Conservation (phyloP, 257 asterid species). For the Solanum rostratum region DNA sequence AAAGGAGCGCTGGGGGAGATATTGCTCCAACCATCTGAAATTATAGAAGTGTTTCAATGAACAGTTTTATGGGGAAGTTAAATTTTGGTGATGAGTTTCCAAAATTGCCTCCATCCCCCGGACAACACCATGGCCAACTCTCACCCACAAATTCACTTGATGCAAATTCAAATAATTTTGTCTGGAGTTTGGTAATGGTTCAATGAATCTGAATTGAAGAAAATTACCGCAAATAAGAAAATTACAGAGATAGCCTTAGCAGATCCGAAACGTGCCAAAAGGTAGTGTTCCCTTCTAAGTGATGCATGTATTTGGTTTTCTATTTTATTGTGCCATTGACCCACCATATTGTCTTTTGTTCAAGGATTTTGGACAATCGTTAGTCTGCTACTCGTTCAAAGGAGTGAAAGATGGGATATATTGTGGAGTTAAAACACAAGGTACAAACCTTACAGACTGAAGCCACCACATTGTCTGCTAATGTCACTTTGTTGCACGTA, state of each 20-base stretch:
- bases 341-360: not conserved
- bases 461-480: slow-evolving; percentile 68
- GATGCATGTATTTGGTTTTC: not conserved
- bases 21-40: slow-evolving; percentile 63
- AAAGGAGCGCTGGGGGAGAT: slow-evolving; percentile 63
- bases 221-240: slow-evolving; percentile 59
- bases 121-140: slow-evolving; percentile 37
- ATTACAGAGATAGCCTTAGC: slow-evolving; percentile 54
- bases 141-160: slow-evolving; percentile 49
- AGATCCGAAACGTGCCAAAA: slow-evolving; percentile 70
- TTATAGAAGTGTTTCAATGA: slow-evolving; percentile 79
- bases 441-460: slow-evolving; percentile 72
- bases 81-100: slow-evolving; percentile 61
- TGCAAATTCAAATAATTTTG: slow-evolving; percentile 29
- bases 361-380: slow-evolving; percentile 63
- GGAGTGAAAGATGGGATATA: slow-evolving; percentile 61
- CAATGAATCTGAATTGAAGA: slow-evolving; percentile 56
- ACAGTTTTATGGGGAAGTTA: slow-evolving; percentile 70
- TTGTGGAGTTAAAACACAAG: slow-evolving; percentile 61
- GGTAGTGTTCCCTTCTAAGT: slow-evolving; percentile 20
- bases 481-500: slow-evolving; percentile 64
- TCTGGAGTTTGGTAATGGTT: slow-evolving; percentile 69
- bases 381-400: slow-evolving; percentile 76
- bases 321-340: not conserved
- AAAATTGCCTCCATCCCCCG: slow-evolving; percentile 59